Percentiles rank a stretch among this genome's conserved stretches.
Evolutionary conservation across 352 stramenopile genomes (phyloP).

Genomic region (Aphanomyces stellatus): DNA sequence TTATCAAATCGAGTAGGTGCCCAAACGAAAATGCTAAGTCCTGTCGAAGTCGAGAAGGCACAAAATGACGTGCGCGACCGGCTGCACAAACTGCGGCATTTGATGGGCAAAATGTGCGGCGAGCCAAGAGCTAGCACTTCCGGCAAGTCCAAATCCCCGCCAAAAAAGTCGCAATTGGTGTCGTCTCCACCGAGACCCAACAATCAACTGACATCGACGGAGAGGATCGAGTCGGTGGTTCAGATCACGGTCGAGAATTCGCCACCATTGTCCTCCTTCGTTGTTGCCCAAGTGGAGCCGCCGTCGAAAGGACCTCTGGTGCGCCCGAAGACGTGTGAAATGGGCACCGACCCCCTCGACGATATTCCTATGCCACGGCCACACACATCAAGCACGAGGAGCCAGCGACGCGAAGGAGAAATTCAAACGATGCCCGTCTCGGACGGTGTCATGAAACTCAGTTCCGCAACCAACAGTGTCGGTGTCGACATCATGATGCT

Average conservation of each 20-base stretch:
- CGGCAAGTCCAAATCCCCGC: neutral
- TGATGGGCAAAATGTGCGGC: conserved; percentile 26
- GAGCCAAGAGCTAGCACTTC: neutral
- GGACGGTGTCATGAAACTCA: neutral
- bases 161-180: neutral
- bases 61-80: conserved; percentile 41
- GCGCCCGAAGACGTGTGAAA: conserved; percentile 6
- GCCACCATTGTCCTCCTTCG: no score
- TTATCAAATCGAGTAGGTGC: neutral
- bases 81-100: conserved; percentile 46
- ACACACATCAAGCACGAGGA: no score
- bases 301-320: no score
- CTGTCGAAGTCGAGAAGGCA: conserved; percentile 38
- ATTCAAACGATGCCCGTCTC: conserved; percentile 15
- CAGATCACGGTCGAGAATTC: no score
- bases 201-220: no score
- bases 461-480: neutral
- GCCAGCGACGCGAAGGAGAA: neutral
- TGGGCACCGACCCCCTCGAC: conserved; percentile 15
- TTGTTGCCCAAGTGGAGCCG: no score
- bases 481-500: neutral
- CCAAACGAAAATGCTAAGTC: conserved; percentile 37
- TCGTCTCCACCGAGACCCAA: neutral
- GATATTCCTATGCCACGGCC: conserved; percentile 12
- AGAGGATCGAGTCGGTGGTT: no score